phyloP scores from a whole-genome alignment of 345 rosid species.

The Eucalyptus tenuipes region DNA sequence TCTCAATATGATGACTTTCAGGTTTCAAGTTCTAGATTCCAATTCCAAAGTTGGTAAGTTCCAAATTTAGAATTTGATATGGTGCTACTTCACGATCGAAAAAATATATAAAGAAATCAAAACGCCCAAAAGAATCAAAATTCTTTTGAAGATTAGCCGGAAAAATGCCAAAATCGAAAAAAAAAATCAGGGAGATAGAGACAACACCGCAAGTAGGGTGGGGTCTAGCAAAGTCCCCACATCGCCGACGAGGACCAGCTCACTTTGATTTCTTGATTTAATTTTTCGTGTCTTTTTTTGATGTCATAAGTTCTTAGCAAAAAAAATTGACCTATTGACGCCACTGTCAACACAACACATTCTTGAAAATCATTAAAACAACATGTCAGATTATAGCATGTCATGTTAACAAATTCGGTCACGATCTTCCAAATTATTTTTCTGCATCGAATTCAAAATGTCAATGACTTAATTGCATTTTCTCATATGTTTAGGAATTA shows the following conservation, averaged over 20 bases:
- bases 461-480: neutral
- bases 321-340: neutral
- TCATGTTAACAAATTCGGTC: neutral
- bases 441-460: neutral
- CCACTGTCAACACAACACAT: neutral
- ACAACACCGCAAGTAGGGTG: neutral
- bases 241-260: neutral
- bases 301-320: neutral
- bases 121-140: neutral
- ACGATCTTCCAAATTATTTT: neutral
- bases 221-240: neutral
- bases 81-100: neutral
- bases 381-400: neutral
- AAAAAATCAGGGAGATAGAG: neutral
- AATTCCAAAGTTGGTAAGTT: neutral
- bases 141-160: neutral
- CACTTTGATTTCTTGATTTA: neutral
- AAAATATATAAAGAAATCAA: neutral
- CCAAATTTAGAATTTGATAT: neutral
- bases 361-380: neutral
- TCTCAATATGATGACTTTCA: no score
- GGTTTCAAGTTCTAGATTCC: neutral
- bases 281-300: neutral
- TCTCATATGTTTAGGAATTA: neutral
- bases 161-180: neutral